Evolutionary conservation across 1,139 yeast species (phyloP).

Genomic region (Saccharomyces pastorianus): DNA sequence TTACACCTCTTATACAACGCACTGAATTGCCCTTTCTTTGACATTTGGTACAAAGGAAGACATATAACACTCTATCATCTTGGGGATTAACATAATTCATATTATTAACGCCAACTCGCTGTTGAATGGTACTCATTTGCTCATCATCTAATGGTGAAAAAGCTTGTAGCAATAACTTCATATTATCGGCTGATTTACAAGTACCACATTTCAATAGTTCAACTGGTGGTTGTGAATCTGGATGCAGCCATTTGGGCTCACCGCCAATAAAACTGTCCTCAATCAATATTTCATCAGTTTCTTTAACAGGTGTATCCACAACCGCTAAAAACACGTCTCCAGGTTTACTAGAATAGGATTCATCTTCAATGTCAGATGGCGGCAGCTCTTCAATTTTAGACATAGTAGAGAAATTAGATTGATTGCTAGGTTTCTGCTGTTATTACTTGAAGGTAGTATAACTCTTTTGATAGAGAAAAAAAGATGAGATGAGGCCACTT

Average conservation of each 20-base stretch:
- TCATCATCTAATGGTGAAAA: constrained; percentile 58
- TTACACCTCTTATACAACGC: constrained; percentile 67
- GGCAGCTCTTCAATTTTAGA: constrained; percentile 12
- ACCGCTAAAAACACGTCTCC: constrained; percentile 47
- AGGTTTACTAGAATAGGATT: constrained; percentile 13
- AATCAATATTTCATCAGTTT: constrained; percentile 43
- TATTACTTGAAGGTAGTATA: background rate
- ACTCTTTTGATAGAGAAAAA: background rate
- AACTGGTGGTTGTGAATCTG: constrained; percentile 47
- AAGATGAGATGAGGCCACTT: background rate
- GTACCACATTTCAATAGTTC: constrained; percentile 51
- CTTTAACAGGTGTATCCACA: constrained; percentile 42
- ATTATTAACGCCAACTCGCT: constrained; percentile 9
- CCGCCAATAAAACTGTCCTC: constrained; percentile 83
- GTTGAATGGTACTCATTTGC: constrained; percentile 20
- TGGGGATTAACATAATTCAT: constrained; percentile 36
- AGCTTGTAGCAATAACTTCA: constrained; percentile 71
- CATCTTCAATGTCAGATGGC: constrained; percentile 26
- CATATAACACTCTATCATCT: constrained; percentile 74
- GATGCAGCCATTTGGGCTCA: constrained; percentile 52
- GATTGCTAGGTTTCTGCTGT: background rate
- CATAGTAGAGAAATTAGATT: background rate
- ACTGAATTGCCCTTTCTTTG: constrained; percentile 60
- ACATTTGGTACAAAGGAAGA: constrained; percentile 72
- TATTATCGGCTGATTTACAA: constrained; percentile 42